phyloP scores from a whole-genome alignment of 371 early-diverging fungal genomes.

The Funneliformis caledonium region DNA sequence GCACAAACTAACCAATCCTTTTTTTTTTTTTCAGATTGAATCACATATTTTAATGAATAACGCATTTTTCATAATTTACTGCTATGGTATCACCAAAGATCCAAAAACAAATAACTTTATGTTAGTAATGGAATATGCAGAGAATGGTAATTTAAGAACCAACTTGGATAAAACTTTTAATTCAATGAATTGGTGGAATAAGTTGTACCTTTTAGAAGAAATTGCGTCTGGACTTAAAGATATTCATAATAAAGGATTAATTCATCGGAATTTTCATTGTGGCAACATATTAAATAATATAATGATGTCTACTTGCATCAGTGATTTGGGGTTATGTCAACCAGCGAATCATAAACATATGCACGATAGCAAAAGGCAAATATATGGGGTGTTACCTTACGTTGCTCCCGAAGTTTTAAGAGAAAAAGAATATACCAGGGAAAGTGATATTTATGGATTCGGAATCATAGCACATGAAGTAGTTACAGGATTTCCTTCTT shows the following conservation, averaged over 20 bases:
- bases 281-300: neutral
- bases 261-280: neutral
- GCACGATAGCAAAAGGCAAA: too few species aligned
- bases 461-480: neutral
- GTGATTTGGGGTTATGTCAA: neutral
- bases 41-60: too few species aligned
- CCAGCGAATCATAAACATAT: neutral
- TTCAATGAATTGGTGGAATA: neutral
- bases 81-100: conserved; percentile 11
- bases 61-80: neutral
- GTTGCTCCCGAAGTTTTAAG: conserved; percentile 29
- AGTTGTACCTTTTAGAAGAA: neutral
- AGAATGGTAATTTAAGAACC: neutral
- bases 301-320: neutral
- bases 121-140: neutral
- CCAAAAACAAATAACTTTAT: neutral
- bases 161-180: neutral
- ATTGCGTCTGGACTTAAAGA: neutral
- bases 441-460: conserved; percentile 13
- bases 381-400: conserved; percentile 22
- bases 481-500: too few species aligned
- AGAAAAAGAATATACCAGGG: neutral
- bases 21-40: too few species aligned
- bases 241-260: neutral
- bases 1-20: too few species aligned